These are phyloP conservation scores for Mycena vitilis DNA, from an alignment of 768 basidiomycete species.

Conservation along the genomic window DNA sequence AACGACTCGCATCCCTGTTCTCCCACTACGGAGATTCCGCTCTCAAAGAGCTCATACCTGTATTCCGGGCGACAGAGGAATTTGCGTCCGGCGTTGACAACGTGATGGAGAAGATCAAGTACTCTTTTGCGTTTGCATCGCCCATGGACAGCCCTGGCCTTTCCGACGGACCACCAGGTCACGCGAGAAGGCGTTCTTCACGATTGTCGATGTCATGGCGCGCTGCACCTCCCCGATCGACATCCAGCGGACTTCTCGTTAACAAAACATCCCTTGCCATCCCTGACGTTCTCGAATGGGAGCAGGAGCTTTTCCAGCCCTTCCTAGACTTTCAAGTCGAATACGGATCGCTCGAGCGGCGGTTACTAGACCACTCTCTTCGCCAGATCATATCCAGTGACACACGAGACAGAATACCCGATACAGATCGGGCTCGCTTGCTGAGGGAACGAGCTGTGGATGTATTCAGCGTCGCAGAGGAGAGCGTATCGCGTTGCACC, in stretches of 20 bases:
- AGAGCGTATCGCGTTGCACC: conserved; percentile 78
- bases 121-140: conserved; percentile 46
- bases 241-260: conserved; percentile 40
- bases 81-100: conserved; percentile 81
- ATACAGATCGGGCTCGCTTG: conserved; percentile 66
- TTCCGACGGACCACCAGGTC: conserved; percentile 41
- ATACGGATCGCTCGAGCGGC: conserved; percentile 82
- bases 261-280: conserved; percentile 39
- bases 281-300: conserved; percentile 76
- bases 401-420: conserved; percentile 51
- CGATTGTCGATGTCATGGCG: conserved; percentile 77
- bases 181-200: conserved; percentile 64
- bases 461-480: conserved; percentile 83
- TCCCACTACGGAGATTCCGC: conserved; percentile 71
- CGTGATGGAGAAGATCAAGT: conserved; percentile 79
- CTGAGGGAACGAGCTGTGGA: conserved; percentile 82
- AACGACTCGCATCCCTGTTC: conserved; percentile 80
- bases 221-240: conserved; percentile 49
- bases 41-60: conserved; percentile 76
- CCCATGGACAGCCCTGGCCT: conserved; percentile 34
- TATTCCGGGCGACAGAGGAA: conserved; percentile 83
- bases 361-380: conserved; percentile 71
- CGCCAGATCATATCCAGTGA: conserved; percentile 59
- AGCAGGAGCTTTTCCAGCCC: conserved; percentile 91
- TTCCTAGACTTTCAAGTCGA: conserved; percentile 93